phyloP scores from a whole-genome alignment of 192 early-diverging fungal species.

The Lobosporangium transversale region DNA sequence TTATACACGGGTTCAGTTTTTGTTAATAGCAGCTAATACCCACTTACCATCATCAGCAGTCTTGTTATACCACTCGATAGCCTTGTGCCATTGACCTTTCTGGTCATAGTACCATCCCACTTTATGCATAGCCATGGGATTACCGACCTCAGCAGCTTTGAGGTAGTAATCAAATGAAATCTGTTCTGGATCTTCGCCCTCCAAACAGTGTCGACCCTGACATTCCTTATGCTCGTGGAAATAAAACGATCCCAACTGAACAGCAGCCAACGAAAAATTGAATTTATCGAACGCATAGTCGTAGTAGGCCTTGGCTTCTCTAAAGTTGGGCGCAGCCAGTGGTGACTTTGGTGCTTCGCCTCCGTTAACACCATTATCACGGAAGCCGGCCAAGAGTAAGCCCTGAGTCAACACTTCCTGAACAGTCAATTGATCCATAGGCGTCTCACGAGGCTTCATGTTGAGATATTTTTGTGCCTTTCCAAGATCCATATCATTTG shows the following conservation, averaged over 20 bases:
- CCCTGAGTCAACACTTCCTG: slow-evolving; percentile 52
- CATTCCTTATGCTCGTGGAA: slow-evolving; percentile 59
- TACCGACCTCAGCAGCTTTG: slow-evolving; percentile 56
- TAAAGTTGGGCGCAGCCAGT: slow-evolving; percentile 5
- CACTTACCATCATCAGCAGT: slow-evolving; percentile 58
- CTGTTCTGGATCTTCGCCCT: slow-evolving; percentile 60
- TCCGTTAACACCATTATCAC: background rate
- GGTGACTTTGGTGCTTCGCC: slow-evolving; percentile 7
- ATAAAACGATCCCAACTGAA: slow-evolving; percentile 62
- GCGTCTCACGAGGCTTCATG: slow-evolving; percentile 25
- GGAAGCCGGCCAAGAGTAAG: slow-evolving; percentile 40
- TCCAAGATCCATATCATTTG: slow-evolving; percentile 56
- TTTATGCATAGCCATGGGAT: slow-evolving; percentile 69
- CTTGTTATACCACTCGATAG: slow-evolving; percentile 57
- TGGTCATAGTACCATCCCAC: slow-evolving; percentile 60
- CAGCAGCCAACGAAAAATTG: slow-evolving; percentile 63
- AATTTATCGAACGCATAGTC: slow-evolving; percentile 59
- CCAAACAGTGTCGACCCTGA: slow-evolving; percentile 53
- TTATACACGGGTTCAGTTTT: too few species aligned
- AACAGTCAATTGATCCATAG: slow-evolving; percentile 47
- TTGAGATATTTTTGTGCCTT: slow-evolving; percentile 54
- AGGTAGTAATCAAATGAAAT: slow-evolving; percentile 57
- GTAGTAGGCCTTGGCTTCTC: slow-evolving; percentile 57
- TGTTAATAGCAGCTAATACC: background rate
- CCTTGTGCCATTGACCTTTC: slow-evolving; percentile 55